phyloP scores from a whole-genome alignment of 2,329 filamentous ascomycete genomes.

The Aspergillus ochraceus region DNA sequence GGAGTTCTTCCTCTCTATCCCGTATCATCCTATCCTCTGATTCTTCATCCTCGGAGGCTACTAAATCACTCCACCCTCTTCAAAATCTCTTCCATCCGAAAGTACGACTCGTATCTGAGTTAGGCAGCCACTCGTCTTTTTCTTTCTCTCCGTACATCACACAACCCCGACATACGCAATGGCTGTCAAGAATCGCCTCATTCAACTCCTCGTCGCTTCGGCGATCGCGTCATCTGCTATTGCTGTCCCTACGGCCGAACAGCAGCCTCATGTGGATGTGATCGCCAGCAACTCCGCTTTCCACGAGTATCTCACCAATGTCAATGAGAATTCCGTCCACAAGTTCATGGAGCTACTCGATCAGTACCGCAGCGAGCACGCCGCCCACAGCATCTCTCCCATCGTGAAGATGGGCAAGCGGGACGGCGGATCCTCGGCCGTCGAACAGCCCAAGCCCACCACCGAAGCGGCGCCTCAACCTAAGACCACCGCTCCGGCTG shows the following conservation, averaged over 20 bases:
- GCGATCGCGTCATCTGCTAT: slow-evolving; percentile 27
- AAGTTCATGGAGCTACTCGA: slow-evolving; percentile 65
- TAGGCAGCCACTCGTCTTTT: neutral
- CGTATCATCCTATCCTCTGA: neutral
- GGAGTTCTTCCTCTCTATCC: neutral
- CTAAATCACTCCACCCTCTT: neutral
- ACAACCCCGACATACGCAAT: slow-evolving; percentile 3
- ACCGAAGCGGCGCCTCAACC: neutral
- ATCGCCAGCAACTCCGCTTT: slow-evolving; percentile 38
- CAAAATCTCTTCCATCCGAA: neutral
- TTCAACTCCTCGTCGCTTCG: slow-evolving; percentile 27
- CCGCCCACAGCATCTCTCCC: slow-evolving; percentile 51
- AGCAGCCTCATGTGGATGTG: slow-evolving; percentile 11
- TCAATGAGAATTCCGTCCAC: slow-evolving; percentile 64
- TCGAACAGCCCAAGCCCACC: slow-evolving; percentile 5
- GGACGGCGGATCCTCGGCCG: slow-evolving; percentile 37
- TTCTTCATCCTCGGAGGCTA: too few relatives aligned
- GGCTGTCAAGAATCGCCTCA: slow-evolving; percentile 17
- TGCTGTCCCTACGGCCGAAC: slow-evolving; percentile 23
- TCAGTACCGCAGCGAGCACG: slow-evolving; percentile 67
- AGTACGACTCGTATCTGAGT: neutral
- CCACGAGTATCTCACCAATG: slow-evolving; percentile 55
- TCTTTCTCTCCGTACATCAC: neutral
- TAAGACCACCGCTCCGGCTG: neutral
- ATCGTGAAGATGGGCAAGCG: slow-evolving; percentile 63